These are phyloP conservation scores for Candida alai DNA, from an alignment of 805 yeast species.

Conservation along the genomic window DNA sequence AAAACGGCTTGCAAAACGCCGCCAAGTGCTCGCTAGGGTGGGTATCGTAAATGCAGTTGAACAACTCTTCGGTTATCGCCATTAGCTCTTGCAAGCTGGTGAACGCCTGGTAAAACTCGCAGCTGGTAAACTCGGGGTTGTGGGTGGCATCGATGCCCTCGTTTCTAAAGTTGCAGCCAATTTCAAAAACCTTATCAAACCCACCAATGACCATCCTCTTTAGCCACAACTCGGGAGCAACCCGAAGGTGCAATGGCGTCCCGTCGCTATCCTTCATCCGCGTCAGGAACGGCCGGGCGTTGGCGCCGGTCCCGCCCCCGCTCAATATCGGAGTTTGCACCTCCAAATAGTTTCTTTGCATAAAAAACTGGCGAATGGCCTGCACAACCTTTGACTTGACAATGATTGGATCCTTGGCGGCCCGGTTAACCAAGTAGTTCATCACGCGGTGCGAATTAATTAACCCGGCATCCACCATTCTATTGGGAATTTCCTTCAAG, in stretches of 20 bases:
- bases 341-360: constrained; percentile 58
- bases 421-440: constrained; percentile 62
- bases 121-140: constrained; percentile 88
- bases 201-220: constrained; percentile 82
- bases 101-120: constrained; percentile 83
- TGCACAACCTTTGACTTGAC: constrained; percentile 55
- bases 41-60: constrained; percentile 36
- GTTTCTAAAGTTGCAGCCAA: constrained; percentile 82
- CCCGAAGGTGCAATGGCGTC: constrained; percentile 57
- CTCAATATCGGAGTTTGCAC: constrained; percentile 87
- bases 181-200: constrained; percentile 79
- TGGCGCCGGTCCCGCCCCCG: constrained; percentile 79
- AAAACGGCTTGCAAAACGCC: constrained; percentile 8
- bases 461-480: constrained; percentile 49
- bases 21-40: constrained; percentile 7
- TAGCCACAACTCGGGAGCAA: constrained; percentile 95
- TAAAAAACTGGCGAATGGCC: constrained; percentile 55
- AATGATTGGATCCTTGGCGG: constrained; percentile 42
- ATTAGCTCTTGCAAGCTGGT: constrained; percentile 66
- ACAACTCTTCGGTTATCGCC: constrained; percentile 55
- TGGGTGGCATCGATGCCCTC: constrained; percentile 93
- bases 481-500: constrained; percentile 53
- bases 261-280: constrained; percentile 28
- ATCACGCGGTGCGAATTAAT: constrained; percentile 67
- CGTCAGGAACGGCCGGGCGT: constrained; percentile 83